Evolutionary conservation across 202 grass and related monocot species (phyloP), one percentile per base, ranked within the genome.

Genomic region (Tripidium arundinaceum): DNA sequence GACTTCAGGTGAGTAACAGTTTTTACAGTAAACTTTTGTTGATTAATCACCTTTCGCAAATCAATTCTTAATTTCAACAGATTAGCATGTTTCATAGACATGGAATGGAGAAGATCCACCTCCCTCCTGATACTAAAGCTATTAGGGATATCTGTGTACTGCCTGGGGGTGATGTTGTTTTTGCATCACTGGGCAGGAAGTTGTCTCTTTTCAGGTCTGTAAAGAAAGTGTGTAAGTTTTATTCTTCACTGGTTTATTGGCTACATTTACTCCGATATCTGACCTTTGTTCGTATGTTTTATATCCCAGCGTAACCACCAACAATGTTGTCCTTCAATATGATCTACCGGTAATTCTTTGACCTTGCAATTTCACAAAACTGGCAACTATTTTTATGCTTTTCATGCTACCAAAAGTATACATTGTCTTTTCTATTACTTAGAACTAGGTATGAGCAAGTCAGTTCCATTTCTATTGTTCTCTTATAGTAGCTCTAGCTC

Each of bases 111-210:
- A 91, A 85, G 75, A 86, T 90, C 38, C 33, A 84, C 13, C 86
- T 98, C 65, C 92, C 92, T 47, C 70, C 87, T 52, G 81, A 91
- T 89, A 98, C 85, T 66, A 98, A 91, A 87, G 84, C 86, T 86
- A 79, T 93, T 78, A 98, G 75, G 74, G 96, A 98, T 79, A 89
- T 93, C 38, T 83, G 82, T 71, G 71, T 98, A 70, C 78, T 91
- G 81, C 86, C 88, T 60, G 73, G 76, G 55, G 84, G 88, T 9
- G 73, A 79, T 82, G 79, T 84, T 75, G 77, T 90, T 80, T 90
- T 95, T 84, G 86, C 90, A 81, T 98, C 95, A 80, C 83, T 95
- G 43, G 90, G 95, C 76, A 87, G 76, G 72, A 98, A 91, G 71
- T 84, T 98, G 74, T 87, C 79, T 47, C 72, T 98, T 85, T 87